Conservation (phyloP, 2,329 filamentous ascomycete genomes). For the Diaporthe sp. region DNA sequence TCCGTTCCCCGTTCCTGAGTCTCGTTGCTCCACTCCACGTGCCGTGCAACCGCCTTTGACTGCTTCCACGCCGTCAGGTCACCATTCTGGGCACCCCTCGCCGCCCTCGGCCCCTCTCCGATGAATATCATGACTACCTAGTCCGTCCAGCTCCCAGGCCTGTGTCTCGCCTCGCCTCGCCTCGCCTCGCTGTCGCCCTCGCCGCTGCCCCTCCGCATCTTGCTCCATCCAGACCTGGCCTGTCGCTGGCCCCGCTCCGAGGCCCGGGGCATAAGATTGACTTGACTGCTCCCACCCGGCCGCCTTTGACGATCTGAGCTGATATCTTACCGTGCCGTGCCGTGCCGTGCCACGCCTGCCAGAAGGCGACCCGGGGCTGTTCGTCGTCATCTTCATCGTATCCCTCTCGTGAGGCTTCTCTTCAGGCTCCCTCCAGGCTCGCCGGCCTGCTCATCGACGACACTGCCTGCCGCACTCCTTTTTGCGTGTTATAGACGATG, state of each 20-base stretch:
- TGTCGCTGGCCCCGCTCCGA: background rate
- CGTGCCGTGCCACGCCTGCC: background rate
- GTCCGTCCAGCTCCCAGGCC: slow-evolving; percentile 1
- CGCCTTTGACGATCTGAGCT: background rate
- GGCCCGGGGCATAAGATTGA: slow-evolving; percentile 2
- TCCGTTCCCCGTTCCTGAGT: background rate
- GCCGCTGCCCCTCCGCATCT: background rate
- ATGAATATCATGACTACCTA: slow-evolving; percentile 29
- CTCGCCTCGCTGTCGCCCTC: background rate
- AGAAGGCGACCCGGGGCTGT: background rate
- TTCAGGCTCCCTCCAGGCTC: background rate
- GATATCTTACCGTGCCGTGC: background rate
- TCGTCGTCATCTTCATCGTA: background rate
- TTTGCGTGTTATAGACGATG: slow-evolving; percentile 53
- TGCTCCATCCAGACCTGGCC: slow-evolving; percentile 3
- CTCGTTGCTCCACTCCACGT: background rate
- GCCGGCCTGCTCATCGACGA: background rate
- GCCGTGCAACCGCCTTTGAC: slow-evolving; percentile 3
- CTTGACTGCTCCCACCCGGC: background rate
- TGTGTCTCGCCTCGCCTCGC: background rate
- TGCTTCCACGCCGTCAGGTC: background rate
- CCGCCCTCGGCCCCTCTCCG: slow-evolving; percentile 3
- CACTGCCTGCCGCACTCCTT: background rate
- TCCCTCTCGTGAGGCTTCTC: background rate
- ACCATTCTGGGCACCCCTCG: background rate